Conservation (phyloP, 2,329 filamentous ascomycete species). For the Neopestalotiopsis rosae region DNA sequence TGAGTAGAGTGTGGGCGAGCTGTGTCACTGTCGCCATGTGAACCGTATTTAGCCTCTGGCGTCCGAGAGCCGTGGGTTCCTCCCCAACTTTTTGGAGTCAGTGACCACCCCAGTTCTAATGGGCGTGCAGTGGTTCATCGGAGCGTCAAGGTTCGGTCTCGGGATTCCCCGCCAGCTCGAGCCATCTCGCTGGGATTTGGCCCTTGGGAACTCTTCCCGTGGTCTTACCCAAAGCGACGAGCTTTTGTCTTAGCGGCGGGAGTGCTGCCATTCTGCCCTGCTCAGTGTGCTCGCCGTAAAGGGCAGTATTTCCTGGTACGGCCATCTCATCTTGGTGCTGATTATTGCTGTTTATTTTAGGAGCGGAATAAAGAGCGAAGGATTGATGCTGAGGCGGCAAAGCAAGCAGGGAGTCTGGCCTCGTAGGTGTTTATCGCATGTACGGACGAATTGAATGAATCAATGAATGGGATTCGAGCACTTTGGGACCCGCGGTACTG, state of each 20-base stretch:
- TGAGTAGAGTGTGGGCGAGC: not conserved
- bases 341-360: not conserved
- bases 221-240: constrained; percentile 16
- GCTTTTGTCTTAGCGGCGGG: not conserved
- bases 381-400: constrained; percentile 32
- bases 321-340: constrained; percentile 19
- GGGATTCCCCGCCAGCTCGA: constrained; percentile 18
- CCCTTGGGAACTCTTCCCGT: constrained; percentile 3
- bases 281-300: not conserved
- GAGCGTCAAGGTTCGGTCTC: constrained; percentile 16
- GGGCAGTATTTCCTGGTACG: not conserved
- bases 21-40: constrained; percentile 14
- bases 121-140: constrained; percentile 29
- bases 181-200: constrained; percentile 19
- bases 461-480: not conserved
- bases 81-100: not conserved
- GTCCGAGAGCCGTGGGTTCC: constrained; percentile 11
- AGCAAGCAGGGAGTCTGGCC: constrained; percentile 22
- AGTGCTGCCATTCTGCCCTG: not conserved
- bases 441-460: not conserved
- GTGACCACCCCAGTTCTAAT: not conserved
- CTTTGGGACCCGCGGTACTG: not conserved
- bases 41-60: constrained; percentile 17
- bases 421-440: not conserved
- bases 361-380: constrained; percentile 31